Evolutionary conservation across 2,329 filamentous ascomycete species (phyloP), one percentile per base, ranked within the genome.

Genomic region (Leptosphaerulina australis): DNA sequence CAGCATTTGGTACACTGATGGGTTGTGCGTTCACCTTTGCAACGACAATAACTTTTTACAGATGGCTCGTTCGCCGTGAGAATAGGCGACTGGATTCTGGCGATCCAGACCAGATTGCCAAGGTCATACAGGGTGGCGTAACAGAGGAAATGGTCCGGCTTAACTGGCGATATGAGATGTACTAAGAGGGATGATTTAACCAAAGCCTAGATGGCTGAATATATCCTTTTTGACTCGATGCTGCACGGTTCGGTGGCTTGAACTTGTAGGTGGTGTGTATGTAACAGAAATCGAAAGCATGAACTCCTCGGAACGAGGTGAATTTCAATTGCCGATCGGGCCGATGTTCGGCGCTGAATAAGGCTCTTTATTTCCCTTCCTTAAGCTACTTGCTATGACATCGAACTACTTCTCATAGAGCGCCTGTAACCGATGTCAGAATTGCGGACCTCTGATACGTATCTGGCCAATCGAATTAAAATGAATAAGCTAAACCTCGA

Each of bases 81-180:
- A 63, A 63, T 41, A 59, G 38, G 44, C 55, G 56, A 5, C 38
- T 63, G 9, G 60, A 60, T 28, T 62, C 60, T 3, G 58, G 58
- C 2, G n/a, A 50, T 5, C 54, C 60, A 31, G 49, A 48, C 12
- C 35, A 64, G 28, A 56, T 64, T 21, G 57, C 60, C 1, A 64
- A 64, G 46, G 59, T 64, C 10, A 47, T 64, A 25, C 54, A 52
- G 18, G 60, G 60, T 9, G 60, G 60, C 14, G 60, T 62, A 12
- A 64, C 59, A 2, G 57, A 58, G 43, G 59, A 64, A 26, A 64
- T 62, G 59, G 38, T 64, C 15, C 35, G 35, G 17, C 45, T 64
- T 8, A 50, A 50, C 12, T 64, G 60, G 59, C 51, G 59, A 8
- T 64, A 64, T 20, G 59, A 62, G 25, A 64, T 64, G 60, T 62